Conservation (phyloP, 83 land plant species). For the Diphasiastrum complanatum region DNA sequence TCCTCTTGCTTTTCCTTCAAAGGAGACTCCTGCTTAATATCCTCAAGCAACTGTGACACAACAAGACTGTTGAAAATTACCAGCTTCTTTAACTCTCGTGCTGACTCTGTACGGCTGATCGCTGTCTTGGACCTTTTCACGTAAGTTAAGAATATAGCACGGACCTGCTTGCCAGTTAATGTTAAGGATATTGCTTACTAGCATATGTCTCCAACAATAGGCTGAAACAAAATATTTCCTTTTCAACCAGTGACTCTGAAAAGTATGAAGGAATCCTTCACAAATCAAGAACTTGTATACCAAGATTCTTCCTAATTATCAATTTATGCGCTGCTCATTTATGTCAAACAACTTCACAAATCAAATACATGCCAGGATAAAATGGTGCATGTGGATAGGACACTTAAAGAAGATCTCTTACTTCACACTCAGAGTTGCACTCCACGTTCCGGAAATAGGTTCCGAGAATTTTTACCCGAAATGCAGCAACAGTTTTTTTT, state of each 20-base stretch:
- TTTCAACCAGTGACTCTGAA: neutral
- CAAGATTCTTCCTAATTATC: too few species aligned
- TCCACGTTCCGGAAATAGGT: too few species aligned
- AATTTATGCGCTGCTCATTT: too few species aligned
- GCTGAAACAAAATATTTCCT: too few species aligned
- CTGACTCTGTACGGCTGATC: slow-evolving; percentile 55
- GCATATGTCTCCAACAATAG: neutral
- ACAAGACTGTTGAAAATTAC: slow-evolving; percentile 69
- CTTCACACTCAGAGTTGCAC: too few species aligned
- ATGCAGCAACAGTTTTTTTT: too few species aligned
- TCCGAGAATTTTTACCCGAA: too few species aligned
- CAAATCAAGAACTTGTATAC: too few species aligned
- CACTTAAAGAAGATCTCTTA: too few species aligned
- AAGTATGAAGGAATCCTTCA: neutral
- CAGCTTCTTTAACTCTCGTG: slow-evolving; percentile 82
- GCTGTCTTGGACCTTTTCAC: slow-evolving; percentile 54
- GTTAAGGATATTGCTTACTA: neutral
- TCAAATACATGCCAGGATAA: too few species aligned
- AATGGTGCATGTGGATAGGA: too few species aligned
- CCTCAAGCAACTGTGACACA: slow-evolving; percentile 66
- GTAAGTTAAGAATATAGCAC: slow-evolving; percentile 55
- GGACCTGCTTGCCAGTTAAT: slow-evolving; percentile 47
- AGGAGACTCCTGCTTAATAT: slow-evolving; percentile 65
- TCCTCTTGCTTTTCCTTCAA: slow-evolving; percentile 35
- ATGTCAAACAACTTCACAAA: too few species aligned